Evolutionary conservation across 108 stramenopile genomes (phyloP).

Genomic region (Thalassiosira profunda): DNA sequence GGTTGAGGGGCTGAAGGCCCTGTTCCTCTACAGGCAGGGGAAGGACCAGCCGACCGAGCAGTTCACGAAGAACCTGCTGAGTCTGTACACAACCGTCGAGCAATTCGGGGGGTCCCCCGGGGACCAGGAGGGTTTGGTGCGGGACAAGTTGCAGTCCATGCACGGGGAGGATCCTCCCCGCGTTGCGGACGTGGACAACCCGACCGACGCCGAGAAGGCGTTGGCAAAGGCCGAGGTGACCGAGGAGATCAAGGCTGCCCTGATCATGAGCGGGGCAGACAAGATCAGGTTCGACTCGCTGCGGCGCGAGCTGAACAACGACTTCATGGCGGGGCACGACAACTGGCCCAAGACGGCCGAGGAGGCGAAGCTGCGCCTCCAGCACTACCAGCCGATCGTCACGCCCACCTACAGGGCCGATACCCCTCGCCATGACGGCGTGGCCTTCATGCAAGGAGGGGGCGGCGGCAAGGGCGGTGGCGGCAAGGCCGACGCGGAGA

Average conservation of each 20-base stretch:
- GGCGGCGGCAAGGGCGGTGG: not conserved
- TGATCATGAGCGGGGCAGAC: constrained; percentile 7
- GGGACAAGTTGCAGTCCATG: not conserved
- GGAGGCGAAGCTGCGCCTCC: not conserved
- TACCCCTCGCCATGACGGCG: constrained; percentile 1
- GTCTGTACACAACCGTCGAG: too few species aligned
- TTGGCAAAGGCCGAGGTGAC: too few species aligned
- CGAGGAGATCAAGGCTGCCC: not conserved
- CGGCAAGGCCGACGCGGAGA: not conserved
- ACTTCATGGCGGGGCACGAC: constrained; percentile 1
- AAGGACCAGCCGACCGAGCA: too few species aligned
- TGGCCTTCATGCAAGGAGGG: constrained; percentile 18
- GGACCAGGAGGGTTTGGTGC: not conserved
- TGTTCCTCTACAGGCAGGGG: not conserved
- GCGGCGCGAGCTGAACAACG: not conserved
- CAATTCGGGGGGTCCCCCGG: not conserved
- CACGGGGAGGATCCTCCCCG: too few species aligned
- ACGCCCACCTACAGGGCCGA: too few species aligned
- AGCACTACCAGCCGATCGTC: constrained; percentile 14
- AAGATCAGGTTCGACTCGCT: not conserved
- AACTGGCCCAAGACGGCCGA: not conserved
- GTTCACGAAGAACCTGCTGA: too few species aligned
- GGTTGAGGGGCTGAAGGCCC: not conserved
- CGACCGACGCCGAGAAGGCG: too few species aligned
- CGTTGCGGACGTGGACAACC: too few species aligned